Evolutionary conservation across 306 rosid genomes (phyloP).

Genomic region (Crotalaria pallida): DNA sequence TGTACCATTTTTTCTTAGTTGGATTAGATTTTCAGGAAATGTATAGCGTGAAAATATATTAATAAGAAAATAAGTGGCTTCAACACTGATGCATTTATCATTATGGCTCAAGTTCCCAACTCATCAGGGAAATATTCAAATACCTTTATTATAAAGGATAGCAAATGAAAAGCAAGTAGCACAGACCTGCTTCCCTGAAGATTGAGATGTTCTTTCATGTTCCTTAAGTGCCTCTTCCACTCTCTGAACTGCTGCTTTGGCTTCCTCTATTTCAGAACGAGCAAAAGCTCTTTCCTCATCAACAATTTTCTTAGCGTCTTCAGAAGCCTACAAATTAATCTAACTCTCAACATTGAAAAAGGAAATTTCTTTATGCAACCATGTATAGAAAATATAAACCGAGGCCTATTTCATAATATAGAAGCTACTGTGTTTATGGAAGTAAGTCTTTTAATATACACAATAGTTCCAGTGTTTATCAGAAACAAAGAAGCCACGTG

Average conservation of each 20-base stretch:
- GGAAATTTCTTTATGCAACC: not conserved
- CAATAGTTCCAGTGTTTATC: not conserved
- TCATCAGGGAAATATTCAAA: not conserved
- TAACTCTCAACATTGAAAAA: slow-evolving; percentile 16
- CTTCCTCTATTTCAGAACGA: slow-evolving; percentile 86
- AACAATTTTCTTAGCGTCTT: slow-evolving; percentile 90
- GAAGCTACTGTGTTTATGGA: not conserved
- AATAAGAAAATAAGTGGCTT: not conserved
- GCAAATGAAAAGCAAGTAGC: not conserved
- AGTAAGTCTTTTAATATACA: not conserved
- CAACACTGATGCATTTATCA: not conserved
- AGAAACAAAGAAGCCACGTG: not conserved
- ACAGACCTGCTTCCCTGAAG: slow-evolving; percentile 80
- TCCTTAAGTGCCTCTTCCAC: slow-evolving; percentile 89
- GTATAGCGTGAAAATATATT: not conserved
- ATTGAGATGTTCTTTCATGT: slow-evolving; percentile 70
- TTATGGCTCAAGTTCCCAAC: not conserved
- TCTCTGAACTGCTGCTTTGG: slow-evolving; percentile 91
- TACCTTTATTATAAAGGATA: not conserved
- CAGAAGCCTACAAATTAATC: slow-evolving; percentile 72
- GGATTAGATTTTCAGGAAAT: not conserved
- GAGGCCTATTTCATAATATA: not conserved
- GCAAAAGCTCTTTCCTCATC: slow-evolving; percentile 96
- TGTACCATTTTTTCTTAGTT: not conserved
- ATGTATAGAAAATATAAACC: not conserved